These are phyloP conservation scores for Venturia oleaginea DNA, from an alignment of 2,329 filamentous ascomycete genomes.

Conservation along the genomic window DNA sequence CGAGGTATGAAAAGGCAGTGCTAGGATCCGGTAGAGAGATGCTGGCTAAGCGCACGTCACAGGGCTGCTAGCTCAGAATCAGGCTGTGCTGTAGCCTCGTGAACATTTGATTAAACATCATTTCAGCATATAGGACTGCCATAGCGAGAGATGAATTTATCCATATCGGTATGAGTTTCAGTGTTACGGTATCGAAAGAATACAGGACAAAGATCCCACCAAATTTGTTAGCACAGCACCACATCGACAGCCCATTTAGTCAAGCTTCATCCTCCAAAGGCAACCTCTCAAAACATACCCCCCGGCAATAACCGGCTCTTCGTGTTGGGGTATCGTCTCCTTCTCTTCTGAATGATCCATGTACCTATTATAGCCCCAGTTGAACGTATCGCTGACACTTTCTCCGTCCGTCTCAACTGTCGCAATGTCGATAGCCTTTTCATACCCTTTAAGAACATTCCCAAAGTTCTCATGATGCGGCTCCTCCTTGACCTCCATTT, in stretches of 20 bases:
- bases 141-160: background rate
- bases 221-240: too few relatives aligned
- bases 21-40: background rate
- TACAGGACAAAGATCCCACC: too few relatives aligned
- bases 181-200: too few relatives aligned
- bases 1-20: background rate
- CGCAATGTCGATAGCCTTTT: background rate
- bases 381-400: background rate
- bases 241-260: too few relatives aligned
- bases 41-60: constrained; percentile 2
- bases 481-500: too few relatives aligned
- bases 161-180: too few relatives aligned
- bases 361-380: too few relatives aligned
- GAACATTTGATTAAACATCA: background rate
- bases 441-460: background rate
- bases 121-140: background rate
- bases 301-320: too few relatives aligned
- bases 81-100: constrained; percentile 1
- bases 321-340: too few relatives aligned
- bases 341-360: too few relatives aligned
- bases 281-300: too few relatives aligned
- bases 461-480: background rate
- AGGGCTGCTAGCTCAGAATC: background rate
- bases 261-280: too few relatives aligned
- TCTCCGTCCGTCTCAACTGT: background rate